Evolutionary conservation across 202 grass and related monocot species (phyloP).

Genomic region (Cymbopogon flexuosus): DNA sequence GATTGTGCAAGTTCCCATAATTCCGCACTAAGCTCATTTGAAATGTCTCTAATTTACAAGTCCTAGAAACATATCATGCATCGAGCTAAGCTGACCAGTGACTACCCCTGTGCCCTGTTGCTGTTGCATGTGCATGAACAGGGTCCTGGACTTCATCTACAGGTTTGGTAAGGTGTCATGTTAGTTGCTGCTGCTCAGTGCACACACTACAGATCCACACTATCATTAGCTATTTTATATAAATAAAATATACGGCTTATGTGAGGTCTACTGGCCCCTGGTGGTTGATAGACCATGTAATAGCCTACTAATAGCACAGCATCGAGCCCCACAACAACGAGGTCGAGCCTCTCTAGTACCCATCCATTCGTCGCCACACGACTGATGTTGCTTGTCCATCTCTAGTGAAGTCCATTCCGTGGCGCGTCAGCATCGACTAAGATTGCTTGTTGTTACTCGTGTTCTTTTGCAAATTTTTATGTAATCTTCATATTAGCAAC

Average conservation of each 20-base stretch:
- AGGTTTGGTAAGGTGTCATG: conserved; percentile 32
- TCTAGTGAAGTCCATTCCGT: background rate
- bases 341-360: background rate
- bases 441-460: no score
- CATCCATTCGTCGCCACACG: background rate
- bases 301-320: background rate
- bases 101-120: background rate
- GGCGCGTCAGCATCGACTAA: conserved; percentile 5
- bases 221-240: background rate
- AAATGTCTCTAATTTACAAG: background rate
- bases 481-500: background rate
- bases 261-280: background rate
- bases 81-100: background rate
- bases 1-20: background rate
- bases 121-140: conserved; percentile 21
- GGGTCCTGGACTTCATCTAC: background rate
- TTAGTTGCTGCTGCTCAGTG: conserved; percentile 17
- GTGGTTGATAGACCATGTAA: conserved; percentile 5
- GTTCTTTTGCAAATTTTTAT: background rate
- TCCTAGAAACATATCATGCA: background rate
- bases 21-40: background rate
- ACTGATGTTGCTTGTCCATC: background rate
- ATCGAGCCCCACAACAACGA: conserved; percentile 20
- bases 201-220: background rate
- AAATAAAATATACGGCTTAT: background rate